These are phyloP conservation scores for Chaetothyriales sp. DNA, from an alignment of 2,329 filamentous ascomycete genomes.

Conservation along the genomic window DNA sequence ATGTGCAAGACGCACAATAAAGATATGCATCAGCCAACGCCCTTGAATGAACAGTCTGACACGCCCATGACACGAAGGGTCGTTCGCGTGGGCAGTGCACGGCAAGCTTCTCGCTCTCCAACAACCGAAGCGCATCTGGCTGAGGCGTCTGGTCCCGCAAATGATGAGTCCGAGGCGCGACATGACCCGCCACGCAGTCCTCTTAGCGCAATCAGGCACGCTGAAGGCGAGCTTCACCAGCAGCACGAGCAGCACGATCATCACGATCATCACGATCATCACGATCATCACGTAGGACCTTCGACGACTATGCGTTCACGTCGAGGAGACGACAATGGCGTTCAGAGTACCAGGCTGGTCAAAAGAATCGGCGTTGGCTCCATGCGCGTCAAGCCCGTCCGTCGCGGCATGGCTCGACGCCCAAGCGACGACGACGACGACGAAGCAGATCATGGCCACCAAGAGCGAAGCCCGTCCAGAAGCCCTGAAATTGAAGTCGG, in stretches of 20 bases:
- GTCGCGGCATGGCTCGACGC: constrained; percentile 51
- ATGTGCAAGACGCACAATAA: constrained; percentile 24
- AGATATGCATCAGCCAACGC: neutral
- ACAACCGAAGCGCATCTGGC: neutral
- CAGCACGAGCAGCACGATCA: neutral
- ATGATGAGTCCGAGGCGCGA: neutral
- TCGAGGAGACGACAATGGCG: constrained; percentile 49
- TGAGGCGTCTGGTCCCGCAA: neutral
- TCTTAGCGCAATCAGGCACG: constrained; percentile 6
- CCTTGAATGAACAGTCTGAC: neutral
- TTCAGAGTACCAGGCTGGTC: constrained; percentile 62
- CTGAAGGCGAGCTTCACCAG: neutral
- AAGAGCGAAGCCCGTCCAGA: constrained; percentile 3
- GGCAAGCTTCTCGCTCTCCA: neutral
- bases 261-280: neutral
- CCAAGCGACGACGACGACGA: constrained; percentile 60
- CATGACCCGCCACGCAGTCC: neutral
- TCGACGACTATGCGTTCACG: constrained; percentile 28
- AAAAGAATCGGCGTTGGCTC: constrained; percentile 64
- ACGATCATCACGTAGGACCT: constrained; percentile 18
- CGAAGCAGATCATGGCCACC: constrained; percentile 25
- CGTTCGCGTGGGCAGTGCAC: neutral
- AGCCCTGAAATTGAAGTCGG: constrained; percentile 19
- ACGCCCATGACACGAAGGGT: neutral
- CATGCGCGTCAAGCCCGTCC: constrained; percentile 66